These are phyloP conservation scores for Solidago caesia DNA, from an alignment of 129 eudicot genomes.

Conservation along the genomic window DNA sequence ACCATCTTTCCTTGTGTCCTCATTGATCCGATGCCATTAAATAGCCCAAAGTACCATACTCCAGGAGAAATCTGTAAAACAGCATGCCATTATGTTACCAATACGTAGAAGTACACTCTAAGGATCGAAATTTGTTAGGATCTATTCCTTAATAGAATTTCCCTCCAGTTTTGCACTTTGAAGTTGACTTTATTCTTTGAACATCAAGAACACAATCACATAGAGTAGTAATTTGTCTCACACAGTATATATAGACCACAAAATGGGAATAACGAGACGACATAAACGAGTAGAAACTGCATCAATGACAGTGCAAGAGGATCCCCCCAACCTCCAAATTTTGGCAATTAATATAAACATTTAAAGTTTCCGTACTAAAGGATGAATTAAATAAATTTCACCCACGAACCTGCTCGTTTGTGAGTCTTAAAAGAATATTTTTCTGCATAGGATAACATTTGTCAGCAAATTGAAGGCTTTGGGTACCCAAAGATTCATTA, in stretches of 20 bases:
- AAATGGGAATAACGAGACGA: too few species aligned
- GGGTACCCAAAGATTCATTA: slow-evolving; percentile 52
- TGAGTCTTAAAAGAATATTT: slow-evolving; percentile 47
- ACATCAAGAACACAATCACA: too few species aligned
- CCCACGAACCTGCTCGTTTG: slow-evolving; percentile 69
- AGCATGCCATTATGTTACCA: slow-evolving; percentile 1
- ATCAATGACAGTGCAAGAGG: too few species aligned
- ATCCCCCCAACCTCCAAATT: too few species aligned
- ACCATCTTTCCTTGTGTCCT: slow-evolving; percentile 47
- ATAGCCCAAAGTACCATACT: slow-evolving; percentile 40
- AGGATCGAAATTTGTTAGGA: neutral
- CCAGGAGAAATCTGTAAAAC: slow-evolving; percentile 40
- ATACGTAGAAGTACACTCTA: neutral
- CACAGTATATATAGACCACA: too few species aligned
- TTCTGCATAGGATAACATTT: slow-evolving; percentile 88
- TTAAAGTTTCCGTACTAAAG: too few species aligned
- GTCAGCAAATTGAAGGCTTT: slow-evolving; percentile 56
- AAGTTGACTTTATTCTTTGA: too few species aligned
- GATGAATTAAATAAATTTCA: neutral
- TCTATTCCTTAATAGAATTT: too few species aligned
- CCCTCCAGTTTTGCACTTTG: too few species aligned
- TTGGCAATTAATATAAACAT: too few species aligned
- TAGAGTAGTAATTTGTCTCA: too few species aligned
- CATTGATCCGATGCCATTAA: slow-evolving; percentile 43
- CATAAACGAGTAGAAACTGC: neutral